Base-by-base conservation (phyloP, 805 yeast species). In the Candida ulmi region DNA sequence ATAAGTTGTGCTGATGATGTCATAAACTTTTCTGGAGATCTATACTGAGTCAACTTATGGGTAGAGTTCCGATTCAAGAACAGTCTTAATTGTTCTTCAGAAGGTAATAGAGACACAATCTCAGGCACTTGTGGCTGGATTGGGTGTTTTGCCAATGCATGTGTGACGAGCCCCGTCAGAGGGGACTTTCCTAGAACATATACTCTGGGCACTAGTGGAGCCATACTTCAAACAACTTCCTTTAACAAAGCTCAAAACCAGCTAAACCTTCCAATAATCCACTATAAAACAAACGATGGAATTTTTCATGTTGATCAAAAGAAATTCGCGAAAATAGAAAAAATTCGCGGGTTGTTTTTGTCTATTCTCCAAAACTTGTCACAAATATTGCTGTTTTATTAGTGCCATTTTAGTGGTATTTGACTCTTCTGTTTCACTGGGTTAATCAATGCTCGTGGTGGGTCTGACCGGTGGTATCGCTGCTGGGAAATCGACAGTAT, bases 381-480 rank as follows among this genome's bases (percentile, higher is more conserved):
- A 26, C 29, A 26, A 26, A 9, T 21, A 21, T 21, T 21, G 24
- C 6, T 21, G 24, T 21, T 21, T 21, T 21, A 9, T 21, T 21
- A 21, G 24, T 21, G 9, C 24, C 6, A 21, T 21, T 21, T 21
- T 21, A n/a, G n/a, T n/a, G n/a, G n/a, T n/a, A n/a, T n/a, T n/a
- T n/a, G n/a, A 26, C 5, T 11, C 5, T 13, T 26, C 28, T 9
- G 28, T 26, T 26, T 26, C 13, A 26, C 6, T 21, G 6, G 24
- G 24, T 25, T 11, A 30, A 6, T n/a, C 11, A 19, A 91, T 93
- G 99, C 72, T 93, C 33, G 72, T 93, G 25, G 74, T 93, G 6
- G 99, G 99, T 1, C 72, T 93, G n/a, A 93, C 99, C 0, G 99
- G 99, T 2, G 96, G 97, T 2, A 93, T 93, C 36, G 96, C 96